Conservation (phyloP, 345 rosid species). For the Hypericum perforatum region DNA sequence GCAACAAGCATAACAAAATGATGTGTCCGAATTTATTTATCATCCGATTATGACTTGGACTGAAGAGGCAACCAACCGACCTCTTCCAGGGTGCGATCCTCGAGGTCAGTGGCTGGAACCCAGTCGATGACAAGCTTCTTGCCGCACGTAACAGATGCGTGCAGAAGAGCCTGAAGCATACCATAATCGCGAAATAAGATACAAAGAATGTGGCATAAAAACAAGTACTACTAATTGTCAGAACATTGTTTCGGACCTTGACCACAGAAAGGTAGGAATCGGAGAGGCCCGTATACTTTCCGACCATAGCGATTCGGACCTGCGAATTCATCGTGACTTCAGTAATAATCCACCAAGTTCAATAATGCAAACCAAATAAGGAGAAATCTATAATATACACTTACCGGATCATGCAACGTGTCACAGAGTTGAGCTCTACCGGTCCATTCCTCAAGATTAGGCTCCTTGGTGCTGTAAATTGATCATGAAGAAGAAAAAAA, state of each 20-base stretch:
- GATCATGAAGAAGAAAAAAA: background rate
- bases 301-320: conserved; percentile 94
- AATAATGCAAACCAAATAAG: background rate
- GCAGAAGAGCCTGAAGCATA: conserved; percentile 71
- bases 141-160: conserved; percentile 88
- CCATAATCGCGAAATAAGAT: background rate
- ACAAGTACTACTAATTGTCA: conserved; percentile 24
- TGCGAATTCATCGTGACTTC: conserved; percentile 15
- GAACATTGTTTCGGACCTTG: too few species aligned
- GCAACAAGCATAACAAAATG: background rate
- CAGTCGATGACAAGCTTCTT: conserved; percentile 74
- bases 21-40: background rate
- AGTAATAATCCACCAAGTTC: conserved; percentile 6
- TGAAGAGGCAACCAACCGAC: background rate
- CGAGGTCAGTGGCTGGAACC: conserved; percentile 84
- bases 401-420: conserved; percentile 55
- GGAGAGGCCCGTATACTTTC: conserved; percentile 81
- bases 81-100: conserved; percentile 6
- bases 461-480: conserved; percentile 48
- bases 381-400: conserved; percentile 12
- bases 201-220: background rate
- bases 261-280: conserved; percentile 86
- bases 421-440: conserved; percentile 57
- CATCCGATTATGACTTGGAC: background rate
- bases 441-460: conserved; percentile 66